Percentiles rank a stretch among this genome's conserved stretches.
Evolutionary conservation across 2,329 filamentous ascomycete genomes (phyloP).

Genomic region (Alternaria novae-zelandiae): DNA sequence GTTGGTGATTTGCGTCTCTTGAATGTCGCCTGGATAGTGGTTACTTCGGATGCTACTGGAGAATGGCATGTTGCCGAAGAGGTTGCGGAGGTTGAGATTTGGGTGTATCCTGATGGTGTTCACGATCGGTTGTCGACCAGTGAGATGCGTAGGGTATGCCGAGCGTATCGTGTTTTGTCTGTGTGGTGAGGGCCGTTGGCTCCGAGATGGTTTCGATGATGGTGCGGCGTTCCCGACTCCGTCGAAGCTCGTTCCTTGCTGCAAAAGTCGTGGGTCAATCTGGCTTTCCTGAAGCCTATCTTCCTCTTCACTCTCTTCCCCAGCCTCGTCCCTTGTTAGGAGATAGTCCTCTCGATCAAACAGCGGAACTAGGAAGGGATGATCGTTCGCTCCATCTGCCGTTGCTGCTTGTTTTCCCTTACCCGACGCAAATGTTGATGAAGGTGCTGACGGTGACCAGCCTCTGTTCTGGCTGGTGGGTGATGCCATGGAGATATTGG

Average conservation of each 20-base stretch:
- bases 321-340: conserved; percentile 13
- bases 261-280: conserved; percentile 20
- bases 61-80: conserved; percentile 27
- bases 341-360: conserved; percentile 32
- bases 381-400: not conserved
- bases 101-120: conserved; percentile 30
- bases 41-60: conserved; percentile 17
- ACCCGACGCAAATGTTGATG: conserved; percentile 6
- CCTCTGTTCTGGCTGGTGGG: conserved; percentile 10
- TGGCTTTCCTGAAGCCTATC: conserved; percentile 7
- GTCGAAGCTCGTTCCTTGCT: conserved; percentile 7
- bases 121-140: conserved; percentile 26
- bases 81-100: conserved; percentile 24
- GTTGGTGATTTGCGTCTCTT: conserved; percentile 19
- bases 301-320: conserved; percentile 16
- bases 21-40: conserved; percentile 14
- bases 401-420: conserved; percentile 15
- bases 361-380: conserved; percentile 20
- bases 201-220: conserved; percentile 15
- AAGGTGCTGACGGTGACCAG: conserved; percentile 7
- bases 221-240: not conserved
- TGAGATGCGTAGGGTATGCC: conserved; percentile 25
- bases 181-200: conserved; percentile 9
- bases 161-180: conserved; percentile 13
- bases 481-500: conserved; percentile 16